Conservation (phyloP, 495 filamentous ascomycete species). For the Penicillium alfredii region DNA sequence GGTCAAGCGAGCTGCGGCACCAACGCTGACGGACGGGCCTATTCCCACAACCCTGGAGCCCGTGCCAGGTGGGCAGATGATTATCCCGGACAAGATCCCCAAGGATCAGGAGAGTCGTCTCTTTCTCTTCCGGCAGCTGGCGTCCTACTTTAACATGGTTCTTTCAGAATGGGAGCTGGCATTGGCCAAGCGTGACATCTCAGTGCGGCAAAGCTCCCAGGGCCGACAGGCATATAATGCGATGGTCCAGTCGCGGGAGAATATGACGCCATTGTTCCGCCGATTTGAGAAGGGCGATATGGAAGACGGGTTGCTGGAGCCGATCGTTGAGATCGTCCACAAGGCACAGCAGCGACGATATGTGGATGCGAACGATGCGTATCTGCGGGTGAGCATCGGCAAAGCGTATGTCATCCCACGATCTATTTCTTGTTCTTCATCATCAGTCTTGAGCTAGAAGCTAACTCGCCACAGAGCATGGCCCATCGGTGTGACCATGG, state of each 20-base stretch:
- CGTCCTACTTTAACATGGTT: slow-evolving; percentile 90
- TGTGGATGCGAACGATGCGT: slow-evolving; percentile 95
- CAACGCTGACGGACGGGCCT: slow-evolving; percentile 54
- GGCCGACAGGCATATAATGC: slow-evolving; percentile 71
- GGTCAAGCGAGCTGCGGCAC: slow-evolving; percentile 37
- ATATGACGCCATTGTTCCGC: slow-evolving; percentile 85
- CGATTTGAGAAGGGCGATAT: slow-evolving; percentile 77
- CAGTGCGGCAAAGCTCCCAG: slow-evolving; percentile 64
- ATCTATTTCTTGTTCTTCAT: neutral
- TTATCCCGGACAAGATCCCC: slow-evolving; percentile 58
- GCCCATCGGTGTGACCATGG: slow-evolving; percentile 99
- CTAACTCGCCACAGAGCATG: slow-evolving; percentile 56
- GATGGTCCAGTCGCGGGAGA: slow-evolving; percentile 75
- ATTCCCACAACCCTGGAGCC: slow-evolving; percentile 68
- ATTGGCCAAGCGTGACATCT: slow-evolving; percentile 57
- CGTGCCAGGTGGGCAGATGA: slow-evolving; percentile 82
- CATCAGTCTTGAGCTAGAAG: neutral
- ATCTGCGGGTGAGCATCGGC: slow-evolving; percentile 86
- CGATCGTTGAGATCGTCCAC: slow-evolving; percentile 87
- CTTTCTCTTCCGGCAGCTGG: slow-evolving; percentile 79
- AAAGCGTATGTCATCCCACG: slow-evolving; percentile 77
- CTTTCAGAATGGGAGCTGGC: slow-evolving; percentile 80
- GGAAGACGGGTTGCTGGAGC: slow-evolving; percentile 70
- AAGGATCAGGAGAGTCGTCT: slow-evolving; percentile 49
- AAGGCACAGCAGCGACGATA: slow-evolving; percentile 86